Base-by-base conservation (phyloP, 2,329 filamentous ascomycete species). In the Colletotrichum tofieldiae region DNA sequence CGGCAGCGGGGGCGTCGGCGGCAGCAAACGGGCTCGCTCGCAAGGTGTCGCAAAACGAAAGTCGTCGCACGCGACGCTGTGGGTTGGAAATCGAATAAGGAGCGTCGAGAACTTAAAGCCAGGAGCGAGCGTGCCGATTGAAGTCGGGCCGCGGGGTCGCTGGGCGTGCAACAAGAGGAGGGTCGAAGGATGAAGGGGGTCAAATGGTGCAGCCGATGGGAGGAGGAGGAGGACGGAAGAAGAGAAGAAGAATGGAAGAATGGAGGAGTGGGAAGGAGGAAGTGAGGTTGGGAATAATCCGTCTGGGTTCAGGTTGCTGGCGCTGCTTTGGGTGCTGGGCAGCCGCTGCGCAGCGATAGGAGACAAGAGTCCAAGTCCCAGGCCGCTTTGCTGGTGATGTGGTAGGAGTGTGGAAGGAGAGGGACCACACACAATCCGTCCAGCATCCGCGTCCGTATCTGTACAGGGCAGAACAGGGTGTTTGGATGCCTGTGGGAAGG, bases 11-110 rank as follows among this genome's bases (percentile, higher is more conserved):
- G 35, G 35, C 35, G 11, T 8, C 7, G 49, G 70, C 54, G 37
- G 41, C 32, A 60, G 60, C 52, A 65, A 63, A 54, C 54, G 29
- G 41, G 43, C 60, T 65, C n/a, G 41, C 62, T 71, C 62, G 61
- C 41, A 63, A 61, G 71, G 23, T 62, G 67, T 67, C 71, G 71
- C 71, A 72, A 73, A 71, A 73, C 60, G 71, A 71, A 73, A 71
- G 71, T 73, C 67, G 71, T 73, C 71, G 71, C 71, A 73, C 67
- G 71, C 71, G 71, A 73, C 71, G 71, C 61, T 64, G 54, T 43
- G 51, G 35, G 60, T 32, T 73, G 58, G 71, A 70, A 71, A 62
- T 61, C 29, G 67, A 58, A 29, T 47, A 73, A 73, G 67, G 71
- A 73, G 67, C 71, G 71, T 73, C 54, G 55, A 71, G 62, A 71